Evolutionary conservation across 2,329 filamentous ascomycete genomes (phyloP).

Genomic region (Pyricularia pennisetigena): DNA sequence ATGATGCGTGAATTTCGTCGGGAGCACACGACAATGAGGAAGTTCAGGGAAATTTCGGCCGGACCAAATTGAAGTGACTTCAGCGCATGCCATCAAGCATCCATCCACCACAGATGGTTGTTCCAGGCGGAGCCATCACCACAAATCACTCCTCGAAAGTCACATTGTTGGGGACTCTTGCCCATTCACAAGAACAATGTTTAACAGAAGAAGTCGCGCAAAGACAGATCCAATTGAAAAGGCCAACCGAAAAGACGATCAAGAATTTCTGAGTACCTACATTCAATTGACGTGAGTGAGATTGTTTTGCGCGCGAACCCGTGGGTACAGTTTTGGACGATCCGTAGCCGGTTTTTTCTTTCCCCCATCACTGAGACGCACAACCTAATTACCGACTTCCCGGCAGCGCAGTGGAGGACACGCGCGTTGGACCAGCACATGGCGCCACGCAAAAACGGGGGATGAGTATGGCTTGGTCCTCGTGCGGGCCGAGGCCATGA

Average conservation of each 20-base stretch:
- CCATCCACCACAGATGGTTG: background rate
- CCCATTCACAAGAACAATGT: background rate
- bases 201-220: background rate
- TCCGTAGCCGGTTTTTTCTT: background rate
- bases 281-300: constrained; percentile 33
- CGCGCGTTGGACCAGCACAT: constrained; percentile 22
- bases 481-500: constrained; percentile 26
- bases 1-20: background rate
- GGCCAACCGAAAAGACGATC: constrained; percentile 36
- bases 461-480: constrained; percentile 33
- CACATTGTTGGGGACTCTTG: background rate
- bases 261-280: constrained; percentile 37
- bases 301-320: background rate
- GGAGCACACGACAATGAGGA: background rate
- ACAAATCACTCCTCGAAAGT: background rate
- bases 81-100: background rate
- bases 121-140: background rate
- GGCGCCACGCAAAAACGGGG: constrained; percentile 39
- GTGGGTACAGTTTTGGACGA: background rate
- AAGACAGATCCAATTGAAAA: constrained; percentile 29
- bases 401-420: constrained; percentile 1
- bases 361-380: background rate
- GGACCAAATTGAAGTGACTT: background rate
- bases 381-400: background rate
- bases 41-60: background rate